phyloP scores from a whole-genome alignment of 768 basidiomycete species.

The Strobilomyces echinocephalus region DNA sequence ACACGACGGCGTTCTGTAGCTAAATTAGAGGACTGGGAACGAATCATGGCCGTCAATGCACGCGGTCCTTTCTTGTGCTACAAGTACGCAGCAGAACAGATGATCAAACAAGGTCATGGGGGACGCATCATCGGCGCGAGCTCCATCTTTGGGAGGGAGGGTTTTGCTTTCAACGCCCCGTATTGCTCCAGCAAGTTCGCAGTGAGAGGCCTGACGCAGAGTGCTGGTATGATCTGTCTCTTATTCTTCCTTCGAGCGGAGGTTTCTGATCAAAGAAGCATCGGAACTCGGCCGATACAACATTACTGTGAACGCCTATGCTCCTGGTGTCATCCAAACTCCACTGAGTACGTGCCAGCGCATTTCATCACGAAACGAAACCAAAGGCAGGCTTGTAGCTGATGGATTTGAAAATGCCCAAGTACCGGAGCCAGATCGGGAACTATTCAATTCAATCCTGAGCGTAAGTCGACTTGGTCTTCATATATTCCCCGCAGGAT shows the following conservation, averaged over 20 bases:
- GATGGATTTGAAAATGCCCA: neutral
- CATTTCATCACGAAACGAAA: neutral
- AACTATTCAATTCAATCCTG: neutral
- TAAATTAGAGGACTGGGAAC: slow-evolving; percentile 36
- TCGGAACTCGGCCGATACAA: slow-evolving; percentile 30
- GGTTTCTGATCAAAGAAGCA: neutral
- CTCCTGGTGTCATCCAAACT: slow-evolving; percentile 33
- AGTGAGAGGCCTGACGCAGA: slow-evolving; percentile 36
- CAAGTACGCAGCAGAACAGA: too few species aligned
- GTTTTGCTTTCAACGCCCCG: slow-evolving; percentile 3
- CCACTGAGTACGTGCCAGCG: slow-evolving; percentile 8
- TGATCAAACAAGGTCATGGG: too few species aligned
- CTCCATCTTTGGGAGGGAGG: slow-evolving; percentile 24
- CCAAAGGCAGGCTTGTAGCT: neutral
- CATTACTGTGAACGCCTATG: slow-evolving; percentile 39
- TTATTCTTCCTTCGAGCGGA: neutral
- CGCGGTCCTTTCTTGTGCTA: slow-evolving; percentile 30
- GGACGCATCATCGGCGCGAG: slow-evolving; percentile 32
- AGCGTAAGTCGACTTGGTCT: neutral
- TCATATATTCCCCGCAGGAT: too few species aligned
- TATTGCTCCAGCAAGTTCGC: slow-evolving; percentile 32
- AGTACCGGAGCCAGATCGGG: neutral
- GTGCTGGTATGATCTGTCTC: slow-evolving; percentile 23
- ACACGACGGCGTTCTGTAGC: slow-evolving; percentile 16
- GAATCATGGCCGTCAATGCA: slow-evolving; percentile 35